Percentiles rank a stretch among this genome's conserved stretches.
These are phyloP conservation scores for Coffea humblotiana DNA, from an alignment of 305 asterid species.

Conservation along the genomic window DNA sequence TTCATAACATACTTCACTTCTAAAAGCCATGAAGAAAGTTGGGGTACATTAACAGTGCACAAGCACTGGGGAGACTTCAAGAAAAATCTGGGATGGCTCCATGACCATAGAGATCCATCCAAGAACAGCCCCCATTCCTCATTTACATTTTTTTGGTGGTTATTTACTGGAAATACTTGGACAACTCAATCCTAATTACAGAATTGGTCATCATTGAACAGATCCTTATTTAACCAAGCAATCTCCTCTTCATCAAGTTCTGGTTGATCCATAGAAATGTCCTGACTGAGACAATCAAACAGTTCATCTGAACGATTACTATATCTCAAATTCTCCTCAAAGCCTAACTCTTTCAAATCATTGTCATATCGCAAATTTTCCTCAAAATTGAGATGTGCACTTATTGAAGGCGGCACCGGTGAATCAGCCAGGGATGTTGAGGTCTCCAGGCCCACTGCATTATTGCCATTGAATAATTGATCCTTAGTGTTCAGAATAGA, in stretches of 20 bases:
- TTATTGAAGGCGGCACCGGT: slow-evolving; percentile 17
- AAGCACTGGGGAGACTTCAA: background rate
- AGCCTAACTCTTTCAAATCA: slow-evolving; percentile 25
- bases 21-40: background rate
- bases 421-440: background rate
- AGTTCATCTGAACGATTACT: background rate
- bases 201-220: background rate
- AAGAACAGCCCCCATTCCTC: background rate
- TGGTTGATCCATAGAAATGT: background rate
- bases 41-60: background rate
- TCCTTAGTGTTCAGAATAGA: background rate
- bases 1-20: background rate
- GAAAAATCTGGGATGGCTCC: background rate
- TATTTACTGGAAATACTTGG: background rate
- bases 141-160: no score
- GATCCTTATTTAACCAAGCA: slow-evolving; percentile 17
- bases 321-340: slow-evolving; percentile 11
- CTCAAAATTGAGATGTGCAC: slow-evolving; percentile 18
- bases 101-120: background rate
- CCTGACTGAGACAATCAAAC: background rate
- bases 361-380: slow-evolving; percentile 18
- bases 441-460: background rate
- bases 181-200: background rate
- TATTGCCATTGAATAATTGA: background rate
- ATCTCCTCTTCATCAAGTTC: slow-evolving; percentile 18